Evolutionary conservation across 208 protist genomes (phyloP).

Genomic region (Crithidia expoeki): DNA sequence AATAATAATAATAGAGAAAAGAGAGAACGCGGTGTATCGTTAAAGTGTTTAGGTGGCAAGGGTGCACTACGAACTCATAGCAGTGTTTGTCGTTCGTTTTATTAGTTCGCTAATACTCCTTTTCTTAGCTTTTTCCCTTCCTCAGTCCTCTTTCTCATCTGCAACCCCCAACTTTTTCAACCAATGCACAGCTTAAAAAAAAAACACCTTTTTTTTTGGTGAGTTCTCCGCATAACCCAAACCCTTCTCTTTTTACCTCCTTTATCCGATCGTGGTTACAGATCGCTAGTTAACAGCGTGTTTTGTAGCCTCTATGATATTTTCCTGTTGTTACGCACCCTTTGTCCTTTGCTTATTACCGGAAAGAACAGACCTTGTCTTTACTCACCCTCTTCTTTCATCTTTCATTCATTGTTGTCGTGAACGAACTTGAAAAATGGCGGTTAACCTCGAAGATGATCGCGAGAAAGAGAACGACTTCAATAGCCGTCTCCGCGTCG

Average conservation of each 20-base stretch:
- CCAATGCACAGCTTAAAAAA: no score
- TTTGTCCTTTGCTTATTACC: background rate
- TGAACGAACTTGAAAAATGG: slow-evolving; percentile 11
- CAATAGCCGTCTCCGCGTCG: slow-evolving; percentile 29
- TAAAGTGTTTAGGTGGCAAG: no score
- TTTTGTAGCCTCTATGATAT: background rate
- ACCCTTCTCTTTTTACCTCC: background rate
- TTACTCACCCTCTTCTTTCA: background rate
- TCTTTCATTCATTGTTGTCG: background rate
- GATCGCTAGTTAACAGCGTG: background rate
- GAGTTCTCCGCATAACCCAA: background rate
- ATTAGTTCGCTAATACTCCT: background rate
- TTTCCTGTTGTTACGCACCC: background rate
- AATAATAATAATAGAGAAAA: no score
- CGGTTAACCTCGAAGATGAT: slow-evolving; percentile 21
- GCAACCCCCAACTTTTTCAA: background rate
- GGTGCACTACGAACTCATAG: no score
- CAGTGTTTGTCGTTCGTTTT: no score
- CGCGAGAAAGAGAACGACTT: slow-evolving; percentile 31
- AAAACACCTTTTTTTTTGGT: background rate
- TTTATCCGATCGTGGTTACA: no score
- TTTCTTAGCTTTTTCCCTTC: background rate
- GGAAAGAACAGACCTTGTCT: no score
- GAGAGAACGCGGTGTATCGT: no score
- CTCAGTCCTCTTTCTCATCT: background rate